These are phyloP conservation scores for Boletus coccyginus DNA, from an alignment of 768 basidiomycete species.

Conservation along the genomic window DNA sequence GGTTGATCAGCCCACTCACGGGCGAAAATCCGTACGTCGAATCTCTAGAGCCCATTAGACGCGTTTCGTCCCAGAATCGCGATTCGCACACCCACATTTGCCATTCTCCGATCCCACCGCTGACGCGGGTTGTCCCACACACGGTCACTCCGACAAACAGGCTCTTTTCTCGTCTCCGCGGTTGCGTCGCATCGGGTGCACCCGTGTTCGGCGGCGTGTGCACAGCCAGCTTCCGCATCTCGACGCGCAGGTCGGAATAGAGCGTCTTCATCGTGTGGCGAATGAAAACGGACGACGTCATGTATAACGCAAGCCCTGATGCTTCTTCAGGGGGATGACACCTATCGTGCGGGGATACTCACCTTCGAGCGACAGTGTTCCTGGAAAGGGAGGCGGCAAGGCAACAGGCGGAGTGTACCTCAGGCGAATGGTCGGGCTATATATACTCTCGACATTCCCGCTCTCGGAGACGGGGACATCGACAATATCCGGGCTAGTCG, in stretches of 20 bases:
- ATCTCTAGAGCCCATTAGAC: constrained; percentile 40
- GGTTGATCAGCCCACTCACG: constrained; percentile 55
- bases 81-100: constrained; percentile 50
- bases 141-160: constrained; percentile 55
- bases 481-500: constrained; percentile 33
- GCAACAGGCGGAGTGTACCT: constrained; percentile 66
- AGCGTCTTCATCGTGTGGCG: constrained; percentile 74
- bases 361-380: constrained; percentile 72
- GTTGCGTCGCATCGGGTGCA: too few relatives aligned
- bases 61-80: neutral
- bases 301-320: constrained; percentile 68
- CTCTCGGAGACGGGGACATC: constrained; percentile 26
- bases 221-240: constrained; percentile 47
- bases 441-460: constrained; percentile 44
- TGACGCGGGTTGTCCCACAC: constrained; percentile 59
- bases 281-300: constrained; percentile 65
- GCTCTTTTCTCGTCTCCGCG: constrained; percentile 49
- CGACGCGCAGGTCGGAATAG: constrained; percentile 62
- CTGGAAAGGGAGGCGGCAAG: constrained; percentile 68
- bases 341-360: constrained; percentile 6
- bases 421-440: constrained; percentile 61
- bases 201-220: constrained; percentile 10
- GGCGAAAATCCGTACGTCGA: constrained; percentile 78
- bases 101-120: constrained; percentile 64
- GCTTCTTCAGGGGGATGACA: constrained; percentile 1